Evolutionary conservation across 768 basidiomycete species (phyloP).

Genomic region (Auricularia sp.): DNA sequence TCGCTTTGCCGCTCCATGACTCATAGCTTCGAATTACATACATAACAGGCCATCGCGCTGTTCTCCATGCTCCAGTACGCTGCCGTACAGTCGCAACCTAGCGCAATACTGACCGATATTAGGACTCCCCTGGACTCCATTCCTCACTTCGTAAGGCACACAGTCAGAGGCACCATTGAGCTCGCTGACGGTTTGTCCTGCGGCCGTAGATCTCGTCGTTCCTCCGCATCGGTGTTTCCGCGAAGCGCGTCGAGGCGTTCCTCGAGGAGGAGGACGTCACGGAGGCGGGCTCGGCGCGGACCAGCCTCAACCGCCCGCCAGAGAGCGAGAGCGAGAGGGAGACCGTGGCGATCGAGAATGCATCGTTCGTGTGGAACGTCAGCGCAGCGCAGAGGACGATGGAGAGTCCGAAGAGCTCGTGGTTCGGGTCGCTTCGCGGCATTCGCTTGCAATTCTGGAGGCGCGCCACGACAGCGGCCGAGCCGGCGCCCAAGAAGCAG

Average conservation of each 20-base stretch:
- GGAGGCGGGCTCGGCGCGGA: constrained; percentile 31
- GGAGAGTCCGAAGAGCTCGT: too few relatives aligned
- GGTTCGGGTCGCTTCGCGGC: too few relatives aligned
- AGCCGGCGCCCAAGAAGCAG: too few relatives aligned
- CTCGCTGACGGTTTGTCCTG: neutral
- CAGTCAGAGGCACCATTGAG: constrained; percentile 32
- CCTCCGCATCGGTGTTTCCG: constrained; percentile 46
- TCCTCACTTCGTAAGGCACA: constrained; percentile 65
- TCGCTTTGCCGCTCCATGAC: neutral
- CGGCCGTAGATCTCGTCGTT: neutral
- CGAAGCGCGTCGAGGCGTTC: constrained; percentile 58
- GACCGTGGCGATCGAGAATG: constrained; percentile 48
- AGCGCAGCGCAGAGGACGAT: too few relatives aligned
- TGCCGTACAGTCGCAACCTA: too few relatives aligned
- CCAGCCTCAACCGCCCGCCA: constrained; percentile 25
- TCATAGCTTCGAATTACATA: neutral
- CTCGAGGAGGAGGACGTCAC: constrained; percentile 60
- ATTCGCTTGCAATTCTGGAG: too few relatives aligned
- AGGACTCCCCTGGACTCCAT: constrained; percentile 49
- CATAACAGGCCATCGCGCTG: constrained; percentile 54
- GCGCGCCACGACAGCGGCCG: too few relatives aligned
- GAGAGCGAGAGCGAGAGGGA: constrained; percentile 21
- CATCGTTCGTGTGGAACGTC: constrained; percentile 46
- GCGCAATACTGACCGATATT: neutral
- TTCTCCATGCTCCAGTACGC: constrained; percentile 62